phyloP scores from a whole-genome alignment of 257 asterid species.

The Solanum virginianum region DNA sequence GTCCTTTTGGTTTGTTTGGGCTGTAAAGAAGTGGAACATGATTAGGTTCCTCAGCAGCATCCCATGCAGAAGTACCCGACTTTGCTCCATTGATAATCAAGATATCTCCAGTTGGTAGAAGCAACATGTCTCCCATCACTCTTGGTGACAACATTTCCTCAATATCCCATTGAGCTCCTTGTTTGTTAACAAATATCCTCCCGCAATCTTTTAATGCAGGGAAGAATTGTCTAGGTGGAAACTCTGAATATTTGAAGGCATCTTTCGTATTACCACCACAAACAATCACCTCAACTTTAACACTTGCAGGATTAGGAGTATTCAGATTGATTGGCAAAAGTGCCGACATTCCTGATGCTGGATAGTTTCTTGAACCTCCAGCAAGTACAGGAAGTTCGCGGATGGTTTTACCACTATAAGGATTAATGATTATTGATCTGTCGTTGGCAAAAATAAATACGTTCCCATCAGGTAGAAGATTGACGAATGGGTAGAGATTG shows the following conservation, averaged over 20 bases:
- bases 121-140: conserved; percentile 67
- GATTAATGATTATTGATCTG: conserved; percentile 53
- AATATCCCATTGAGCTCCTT: conserved; percentile 38
- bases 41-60: conserved; percentile 51
- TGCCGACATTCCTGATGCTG: conserved; percentile 67
- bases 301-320: neutral
- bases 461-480: conserved; percentile 80
- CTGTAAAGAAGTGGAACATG: conserved; percentile 47
- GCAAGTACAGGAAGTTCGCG: conserved; percentile 44
- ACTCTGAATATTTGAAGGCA: conserved; percentile 30
- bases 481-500: conserved; percentile 74
- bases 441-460: conserved; percentile 63
- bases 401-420: conserved; percentile 38
- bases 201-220: conserved; percentile 63
- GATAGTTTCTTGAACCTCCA: conserved; percentile 73
- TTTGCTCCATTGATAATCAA: conserved; percentile 55
- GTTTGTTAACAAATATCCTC: conserved; percentile 20
- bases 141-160: conserved; percentile 74
- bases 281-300: conserved; percentile 35
- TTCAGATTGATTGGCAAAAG: conserved; percentile 58
- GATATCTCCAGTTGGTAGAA: conserved; percentile 67
- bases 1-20: conserved; percentile 27
- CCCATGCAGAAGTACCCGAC: conserved; percentile 76
- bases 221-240: conserved; percentile 26
- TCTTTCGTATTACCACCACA: conserved; percentile 71